phyloP scores from a whole-genome alignment of 2,329 filamentous ascomycete genomes.

The Ophiocordyceps australis region DNA sequence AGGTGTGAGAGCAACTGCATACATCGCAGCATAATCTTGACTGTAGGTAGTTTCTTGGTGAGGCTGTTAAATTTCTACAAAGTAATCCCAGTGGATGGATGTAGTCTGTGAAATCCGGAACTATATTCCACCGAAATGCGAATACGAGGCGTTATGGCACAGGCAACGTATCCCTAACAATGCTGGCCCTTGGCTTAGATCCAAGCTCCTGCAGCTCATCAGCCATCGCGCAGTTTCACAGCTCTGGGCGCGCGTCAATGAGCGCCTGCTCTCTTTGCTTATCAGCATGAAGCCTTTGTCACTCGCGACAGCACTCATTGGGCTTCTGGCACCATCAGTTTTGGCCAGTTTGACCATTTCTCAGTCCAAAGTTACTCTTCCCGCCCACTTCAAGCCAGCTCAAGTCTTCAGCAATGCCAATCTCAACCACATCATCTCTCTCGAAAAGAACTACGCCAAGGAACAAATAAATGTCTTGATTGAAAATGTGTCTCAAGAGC shows the following conservation, averaged over 20 bases:
- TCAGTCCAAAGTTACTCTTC: constrained; percentile 39
- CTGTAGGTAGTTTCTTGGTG: too few relatives aligned
- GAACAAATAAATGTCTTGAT: constrained; percentile 90
- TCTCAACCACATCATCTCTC: constrained; percentile 71
- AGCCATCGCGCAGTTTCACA: too few relatives aligned
- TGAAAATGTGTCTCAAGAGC: constrained; percentile 63
- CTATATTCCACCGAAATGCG: too few relatives aligned
- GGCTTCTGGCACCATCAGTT: constrained; percentile 32
- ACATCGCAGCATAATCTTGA: too few relatives aligned
- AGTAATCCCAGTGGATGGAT: too few relatives aligned
- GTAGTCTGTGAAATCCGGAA: too few relatives aligned
- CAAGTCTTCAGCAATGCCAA: constrained; percentile 91
- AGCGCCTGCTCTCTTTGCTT: constrained; percentile 9
- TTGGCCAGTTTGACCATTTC: constrained; percentile 17
- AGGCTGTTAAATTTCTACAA: too few relatives aligned
- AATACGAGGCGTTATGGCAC: too few relatives aligned
- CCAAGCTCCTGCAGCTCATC: too few relatives aligned
- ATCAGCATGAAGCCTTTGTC: constrained; percentile 22
- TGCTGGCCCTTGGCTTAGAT: too few relatives aligned
- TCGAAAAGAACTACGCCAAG: constrained; percentile 83
- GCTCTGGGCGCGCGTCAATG: constrained; percentile 15
- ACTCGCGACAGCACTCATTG: constrained; percentile 38
- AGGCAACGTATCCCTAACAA: too few relatives aligned
- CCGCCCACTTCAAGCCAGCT: constrained; percentile 60
- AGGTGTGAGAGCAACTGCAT: too few relatives aligned